Conservation (phyloP, 1,284 basidiomycete genomes). For the Cystobasidium pallidum region DNA sequence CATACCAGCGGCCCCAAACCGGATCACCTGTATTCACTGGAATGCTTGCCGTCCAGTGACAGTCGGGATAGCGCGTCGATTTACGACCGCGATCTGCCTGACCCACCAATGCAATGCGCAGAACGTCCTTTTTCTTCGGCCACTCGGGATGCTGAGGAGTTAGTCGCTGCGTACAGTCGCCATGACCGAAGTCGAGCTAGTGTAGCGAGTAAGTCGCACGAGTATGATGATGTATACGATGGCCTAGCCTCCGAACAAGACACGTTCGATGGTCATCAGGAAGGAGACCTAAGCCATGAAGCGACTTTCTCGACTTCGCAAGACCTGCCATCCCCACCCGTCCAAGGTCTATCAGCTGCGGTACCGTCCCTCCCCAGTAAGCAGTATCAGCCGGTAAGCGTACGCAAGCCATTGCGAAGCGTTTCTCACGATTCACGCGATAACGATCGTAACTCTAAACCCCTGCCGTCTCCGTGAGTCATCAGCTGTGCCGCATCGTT, state of each 20-base stretch:
- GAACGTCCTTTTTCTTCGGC: constrained; percentile 8
- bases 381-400: background rate
- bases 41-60: background rate
- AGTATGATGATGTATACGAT: constrained; percentile 29
- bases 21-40: background rate
- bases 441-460: background rate
- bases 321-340: background rate
- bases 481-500: background rate
- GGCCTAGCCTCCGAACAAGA: constrained; percentile 29
- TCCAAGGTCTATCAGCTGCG: background rate
- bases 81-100: constrained; percentile 35
- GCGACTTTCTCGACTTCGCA: background rate
- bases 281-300: background rate
- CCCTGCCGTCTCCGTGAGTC: constrained; percentile 24
- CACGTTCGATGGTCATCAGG: background rate
- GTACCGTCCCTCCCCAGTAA: background rate
- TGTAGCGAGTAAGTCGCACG: background rate
- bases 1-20: constrained; percentile 4
- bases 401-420: constrained; percentile 12
- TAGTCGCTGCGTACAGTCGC: constrained; percentile 20
- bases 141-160: constrained; percentile 18
- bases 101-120: background rate
- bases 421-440: constrained; percentile 1
- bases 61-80: constrained; percentile 20
- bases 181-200: background rate